phyloP scores from a whole-genome alignment of 1,284 basidiomycete species.

The Rhodotorula sp. region DNA sequence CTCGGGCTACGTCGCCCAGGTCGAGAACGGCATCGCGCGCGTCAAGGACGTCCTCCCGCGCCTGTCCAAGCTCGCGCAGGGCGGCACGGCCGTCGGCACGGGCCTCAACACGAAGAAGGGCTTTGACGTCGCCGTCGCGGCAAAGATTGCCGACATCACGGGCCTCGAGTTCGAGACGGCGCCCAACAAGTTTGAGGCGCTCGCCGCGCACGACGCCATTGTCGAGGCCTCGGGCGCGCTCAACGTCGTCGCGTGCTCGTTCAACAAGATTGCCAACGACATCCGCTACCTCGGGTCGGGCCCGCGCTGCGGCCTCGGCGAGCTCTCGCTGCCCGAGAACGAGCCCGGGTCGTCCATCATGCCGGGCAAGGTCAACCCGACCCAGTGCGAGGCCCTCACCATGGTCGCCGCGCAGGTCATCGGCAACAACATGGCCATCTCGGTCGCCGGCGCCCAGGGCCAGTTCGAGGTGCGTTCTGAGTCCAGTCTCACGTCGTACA shows the following conservation, averaged over 20 bases:
- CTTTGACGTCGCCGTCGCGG: slow-evolving; percentile 92
- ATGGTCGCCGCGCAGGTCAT: slow-evolving; percentile 99
- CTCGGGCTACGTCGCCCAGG: slow-evolving; percentile 94
- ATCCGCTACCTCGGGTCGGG: slow-evolving; percentile 97
- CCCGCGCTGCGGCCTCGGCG: slow-evolving; percentile 94
- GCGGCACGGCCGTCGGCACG: slow-evolving; percentile 97
- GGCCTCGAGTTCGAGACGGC: slow-evolving; percentile 91
- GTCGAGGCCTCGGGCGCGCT: slow-evolving; percentile 96
- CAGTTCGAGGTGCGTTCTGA: slow-evolving; percentile 79
- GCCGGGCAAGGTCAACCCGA: slow-evolving; percentile 99
- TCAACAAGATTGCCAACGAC: slow-evolving; percentile 99
- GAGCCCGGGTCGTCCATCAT: slow-evolving; percentile 99
- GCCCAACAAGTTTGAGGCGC: slow-evolving; percentile 99
- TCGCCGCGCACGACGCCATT: slow-evolving; percentile 94
- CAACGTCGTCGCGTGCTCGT: slow-evolving; percentile 88
- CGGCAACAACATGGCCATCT: slow-evolving; percentile 94
- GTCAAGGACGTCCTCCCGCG: slow-evolving; percentile 81
- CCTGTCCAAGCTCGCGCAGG: slow-evolving; percentile 88
- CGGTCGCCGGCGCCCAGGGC: slow-evolving; percentile 88
- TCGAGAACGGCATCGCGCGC: slow-evolving; percentile 86
- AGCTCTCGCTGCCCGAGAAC: slow-evolving; percentile 93
- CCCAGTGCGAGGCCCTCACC: slow-evolving; percentile 97
- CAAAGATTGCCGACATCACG: slow-evolving; percentile 88
- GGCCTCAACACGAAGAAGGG: slow-evolving; percentile 96
- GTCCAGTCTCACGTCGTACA: neutral